Evolutionary conservation across 1,284 basidiomycete genomes (phyloP).

Genomic region (Caloboletus firmus): DNA sequence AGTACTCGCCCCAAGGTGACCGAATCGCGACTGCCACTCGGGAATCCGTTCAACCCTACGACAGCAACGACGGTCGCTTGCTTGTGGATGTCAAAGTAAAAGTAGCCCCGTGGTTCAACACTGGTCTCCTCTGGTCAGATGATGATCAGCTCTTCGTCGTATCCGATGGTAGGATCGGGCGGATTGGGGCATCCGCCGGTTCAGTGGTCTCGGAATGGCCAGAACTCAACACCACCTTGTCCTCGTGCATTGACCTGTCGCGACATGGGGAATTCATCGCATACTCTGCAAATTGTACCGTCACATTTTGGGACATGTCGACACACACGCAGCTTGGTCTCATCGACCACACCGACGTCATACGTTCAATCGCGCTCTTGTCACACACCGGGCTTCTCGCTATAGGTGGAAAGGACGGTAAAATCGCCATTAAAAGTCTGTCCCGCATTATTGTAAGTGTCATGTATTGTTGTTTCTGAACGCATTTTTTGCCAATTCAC

Average conservation of each 20-base stretch:
- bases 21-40: neutral
- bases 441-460: neutral
- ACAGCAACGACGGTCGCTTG: neutral
- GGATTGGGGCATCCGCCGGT: neutral
- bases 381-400: neutral
- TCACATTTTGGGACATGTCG: neutral
- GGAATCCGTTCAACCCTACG: neutral
- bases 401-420: neutral
- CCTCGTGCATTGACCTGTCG: neutral
- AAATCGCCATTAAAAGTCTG: neutral
- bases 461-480: neutral
- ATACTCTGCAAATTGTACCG: neutral
- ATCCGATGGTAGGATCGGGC: neutral
- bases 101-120: neutral
- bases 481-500: neutral
- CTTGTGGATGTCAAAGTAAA: neutral
- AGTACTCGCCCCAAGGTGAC: conserved; percentile 4
- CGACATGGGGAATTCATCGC: neutral
- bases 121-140: neutral
- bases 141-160: neutral
- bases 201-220: neutral
- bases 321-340: neutral
- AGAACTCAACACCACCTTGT: accelerated
- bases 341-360: neutral
- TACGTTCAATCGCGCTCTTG: neutral